A percentile compares a stretch with the other conserved stretches of the same genome.
Conservation (phyloP, 2,329 filamentous ascomycete genomes). For the Fusarium redolens region DNA sequence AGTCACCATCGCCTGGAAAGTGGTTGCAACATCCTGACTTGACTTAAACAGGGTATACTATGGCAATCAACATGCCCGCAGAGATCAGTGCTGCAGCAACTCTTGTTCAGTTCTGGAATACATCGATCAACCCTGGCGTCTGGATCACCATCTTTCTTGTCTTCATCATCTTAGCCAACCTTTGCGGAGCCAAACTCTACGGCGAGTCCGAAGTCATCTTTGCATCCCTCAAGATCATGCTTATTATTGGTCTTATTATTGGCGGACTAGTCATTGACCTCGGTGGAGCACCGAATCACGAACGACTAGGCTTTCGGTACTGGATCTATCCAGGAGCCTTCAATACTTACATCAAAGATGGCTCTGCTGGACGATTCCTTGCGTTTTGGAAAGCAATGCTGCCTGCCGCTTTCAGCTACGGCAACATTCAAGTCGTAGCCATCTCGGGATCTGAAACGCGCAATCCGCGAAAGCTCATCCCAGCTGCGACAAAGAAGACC, state of each 20-base stretch:
- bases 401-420: not conserved
- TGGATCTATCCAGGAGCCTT: not conserved
- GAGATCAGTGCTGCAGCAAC: not conserved
- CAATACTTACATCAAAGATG: not conserved
- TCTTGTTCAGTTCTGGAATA: not conserved
- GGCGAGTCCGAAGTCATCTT: not conserved
- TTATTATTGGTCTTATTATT: not conserved
- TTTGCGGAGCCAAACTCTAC: not conserved
- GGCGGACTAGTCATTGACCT: not conserved
- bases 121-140: not conserved
- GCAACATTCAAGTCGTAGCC: not conserved
- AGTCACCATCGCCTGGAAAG: too few species aligned
- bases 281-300: not conserved
- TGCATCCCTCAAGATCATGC: not conserved
- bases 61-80: not conserved
- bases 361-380: not conserved
- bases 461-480: not conserved
- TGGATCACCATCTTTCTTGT: not conserved
- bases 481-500: not conserved
- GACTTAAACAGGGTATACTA: not conserved
- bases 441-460: not conserved
- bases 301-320: not conserved
- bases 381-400: not conserved
- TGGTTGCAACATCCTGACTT: not conserved
- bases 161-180: not conserved